Conservation (phyloP, 805 yeast species). For the Ogataea trehalophila region DNA sequence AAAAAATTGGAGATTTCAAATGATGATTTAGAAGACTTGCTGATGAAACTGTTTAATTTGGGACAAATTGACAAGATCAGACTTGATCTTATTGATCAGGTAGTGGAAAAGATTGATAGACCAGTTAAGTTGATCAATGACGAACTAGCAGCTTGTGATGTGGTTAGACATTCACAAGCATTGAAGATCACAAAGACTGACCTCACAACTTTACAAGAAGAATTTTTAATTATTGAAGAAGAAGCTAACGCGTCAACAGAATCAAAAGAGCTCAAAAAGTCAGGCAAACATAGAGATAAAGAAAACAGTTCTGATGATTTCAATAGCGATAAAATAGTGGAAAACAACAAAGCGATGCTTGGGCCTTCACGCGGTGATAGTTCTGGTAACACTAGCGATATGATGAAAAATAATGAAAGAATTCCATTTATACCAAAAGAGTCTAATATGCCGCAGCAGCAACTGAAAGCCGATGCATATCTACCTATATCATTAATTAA, state of each 20-base stretch:
- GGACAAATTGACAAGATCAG: constrained; percentile 23
- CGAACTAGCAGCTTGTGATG: constrained; percentile 4
- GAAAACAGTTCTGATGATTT: background rate
- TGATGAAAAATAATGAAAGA: background rate
- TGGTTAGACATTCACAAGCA: constrained; percentile 11
- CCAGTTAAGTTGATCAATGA: constrained; percentile 5
- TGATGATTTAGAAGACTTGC: constrained; percentile 16
- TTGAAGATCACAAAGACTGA: constrained; percentile 4
- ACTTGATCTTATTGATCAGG: constrained; percentile 22
- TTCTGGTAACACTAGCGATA: too few relatives aligned
- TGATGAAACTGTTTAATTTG: constrained; percentile 21
- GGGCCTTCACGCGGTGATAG: too few relatives aligned
- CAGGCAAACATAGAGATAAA: background rate
- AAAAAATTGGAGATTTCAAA: constrained; percentile 16
- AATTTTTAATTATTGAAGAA: constrained; percentile 1
- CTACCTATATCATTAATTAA: constrained; percentile 8
- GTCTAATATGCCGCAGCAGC: constrained; percentile 4
- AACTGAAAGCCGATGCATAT: constrained; percentile 6
- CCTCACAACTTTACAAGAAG: constrained; percentile 5
- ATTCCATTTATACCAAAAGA: background rate
- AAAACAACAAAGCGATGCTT: too few relatives aligned
- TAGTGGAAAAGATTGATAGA: constrained; percentile 10
- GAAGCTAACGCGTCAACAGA: constrained; percentile 1
- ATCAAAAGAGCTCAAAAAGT: background rate
- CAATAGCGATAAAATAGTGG: too few relatives aligned